These are phyloP conservation scores for Gardenia jasminoides DNA, from an alignment of 257 asterid genomes.

Conservation along the genomic window DNA sequence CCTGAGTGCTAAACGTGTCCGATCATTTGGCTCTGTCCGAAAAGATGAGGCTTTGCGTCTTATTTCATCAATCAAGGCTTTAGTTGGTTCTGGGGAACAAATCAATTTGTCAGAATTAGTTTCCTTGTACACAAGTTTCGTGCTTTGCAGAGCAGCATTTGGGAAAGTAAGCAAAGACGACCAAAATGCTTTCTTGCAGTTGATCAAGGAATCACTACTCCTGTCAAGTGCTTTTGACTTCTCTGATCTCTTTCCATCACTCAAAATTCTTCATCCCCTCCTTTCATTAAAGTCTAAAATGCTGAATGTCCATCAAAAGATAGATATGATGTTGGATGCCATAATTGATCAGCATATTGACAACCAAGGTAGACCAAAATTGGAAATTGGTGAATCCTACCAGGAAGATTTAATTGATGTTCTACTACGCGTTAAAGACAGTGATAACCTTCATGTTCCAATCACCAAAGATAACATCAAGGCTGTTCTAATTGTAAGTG, in stretches of 20 bases:
- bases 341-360: constrained; percentile 6
- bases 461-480: constrained; percentile 22
- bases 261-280: constrained; percentile 18
- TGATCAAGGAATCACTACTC: neutral
- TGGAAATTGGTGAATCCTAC: neutral
- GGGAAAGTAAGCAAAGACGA: neutral
- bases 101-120: neutral
- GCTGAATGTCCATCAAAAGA: too few species aligned
- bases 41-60: constrained; percentile 7
- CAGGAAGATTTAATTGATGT: neutral
- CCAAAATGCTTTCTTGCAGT: neutral
- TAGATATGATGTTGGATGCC: neutral
- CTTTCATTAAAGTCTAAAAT: too few species aligned
- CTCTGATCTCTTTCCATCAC: constrained; percentile 3
- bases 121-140: neutral
- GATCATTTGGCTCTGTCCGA: constrained; percentile 9
- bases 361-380: neutral
- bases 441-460: neutral
- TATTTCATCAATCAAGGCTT: neutral
- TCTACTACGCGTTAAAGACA: neutral
- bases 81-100: neutral
- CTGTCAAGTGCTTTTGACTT: neutral
- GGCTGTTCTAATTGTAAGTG: constrained; percentile 7
- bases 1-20: constrained; percentile 4
- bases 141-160: neutral